These are phyloP conservation scores for Aspergillus sp. DNA, from an alignment of 2,329 filamentous ascomycete genomes.

Conservation along the genomic window DNA sequence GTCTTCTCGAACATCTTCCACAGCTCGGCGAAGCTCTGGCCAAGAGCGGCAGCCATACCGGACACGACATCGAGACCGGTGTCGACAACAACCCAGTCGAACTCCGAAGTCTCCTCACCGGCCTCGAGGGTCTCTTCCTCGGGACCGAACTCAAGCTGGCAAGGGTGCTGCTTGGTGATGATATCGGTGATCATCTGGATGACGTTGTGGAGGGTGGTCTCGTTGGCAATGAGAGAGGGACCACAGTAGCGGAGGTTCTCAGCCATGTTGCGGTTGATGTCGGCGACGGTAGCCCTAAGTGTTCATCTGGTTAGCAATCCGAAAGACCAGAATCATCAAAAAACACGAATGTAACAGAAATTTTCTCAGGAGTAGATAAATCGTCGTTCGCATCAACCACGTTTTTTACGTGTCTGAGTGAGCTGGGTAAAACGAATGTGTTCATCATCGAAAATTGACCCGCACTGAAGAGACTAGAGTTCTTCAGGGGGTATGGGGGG, in stretches of 20 bases:
- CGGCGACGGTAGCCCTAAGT: constrained; percentile 77
- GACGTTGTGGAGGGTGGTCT: constrained; percentile 71
- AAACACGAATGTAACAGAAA: constrained; percentile 30
- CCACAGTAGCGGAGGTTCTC: constrained; percentile 89
- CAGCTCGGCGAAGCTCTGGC: constrained; percentile 75
- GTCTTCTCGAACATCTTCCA: constrained; percentile 97
- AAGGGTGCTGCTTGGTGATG: constrained; percentile 86
- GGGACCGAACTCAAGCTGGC: constrained; percentile 84
- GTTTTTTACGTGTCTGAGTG: constrained; percentile 87
- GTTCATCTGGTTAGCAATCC: constrained; percentile 43
- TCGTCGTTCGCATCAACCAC: constrained; percentile 87
- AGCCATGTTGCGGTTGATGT: constrained; percentile 91
- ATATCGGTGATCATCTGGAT: constrained; percentile 74
- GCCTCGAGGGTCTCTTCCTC: constrained; percentile 74
- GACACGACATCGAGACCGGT: constrained; percentile 89
- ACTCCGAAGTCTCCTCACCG: constrained; percentile 81
- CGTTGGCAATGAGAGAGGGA: constrained; percentile 75
- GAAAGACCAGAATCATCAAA: constrained; percentile 17
- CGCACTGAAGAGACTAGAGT: constrained; percentile 6
- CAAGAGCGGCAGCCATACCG: constrained; percentile 78
- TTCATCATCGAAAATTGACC: constrained; percentile 67
- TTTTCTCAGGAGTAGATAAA: constrained; percentile 44
- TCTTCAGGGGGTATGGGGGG: constrained; percentile 12
- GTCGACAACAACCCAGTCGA: constrained; percentile 96
- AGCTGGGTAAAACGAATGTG: constrained; percentile 91